Evolutionary conservation across 1,139 yeast species (phyloP), one percentile per base, ranked within the genome.

Genomic region (Casaregolazyma lundiana): DNA sequence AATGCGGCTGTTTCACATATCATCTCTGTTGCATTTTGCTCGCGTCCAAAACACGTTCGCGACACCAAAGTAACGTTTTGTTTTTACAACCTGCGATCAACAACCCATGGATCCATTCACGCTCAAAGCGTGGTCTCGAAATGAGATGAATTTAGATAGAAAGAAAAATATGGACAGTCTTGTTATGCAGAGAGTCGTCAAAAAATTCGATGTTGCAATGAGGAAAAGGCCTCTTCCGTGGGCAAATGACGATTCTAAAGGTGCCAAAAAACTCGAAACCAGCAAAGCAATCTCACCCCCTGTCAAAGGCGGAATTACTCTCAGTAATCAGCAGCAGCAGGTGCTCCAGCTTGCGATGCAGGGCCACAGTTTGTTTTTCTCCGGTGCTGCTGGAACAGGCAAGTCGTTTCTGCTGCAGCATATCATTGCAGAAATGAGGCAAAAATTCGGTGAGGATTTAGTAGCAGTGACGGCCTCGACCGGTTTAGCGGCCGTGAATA

Each of bases 371-470:
- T n/a, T 57, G 41, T 90, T 90, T 62, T 89, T 83, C 61, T 89
- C 97, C 0, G 97, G 97, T 43, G 86, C 96, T 30, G 97, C 97
- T 0, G 97, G 97, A 58, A 89, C 97, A 0, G 97, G 97, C 57
- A 90, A 90, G 63, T 88, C 97, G 2, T 82, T 81, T 16, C 76
- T 89, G 8, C 67, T 89, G 44, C 70, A 76, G 42, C 76, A 77
- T 36, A 67, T 89, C 30, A 85, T 88, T 17, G 60, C 64, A 9
- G 60, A 64, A 13, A 58, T 81, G 37, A 62, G 67, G 13, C 63
- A 69, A 4, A 65, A 71, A 40, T 62, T 70, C 1, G 58, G 64
- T 2, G 15, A 38, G 1, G 70, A 70, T 8, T 66, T 71, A 0
- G 84, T 89, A 2, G 96, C 92, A 0, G 80, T 89, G 2, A 84